Percentiles rank a stretch among this genome's conserved stretches.
These are phyloP conservation scores for Thelonectria olida DNA, from an alignment of 2,329 filamentous ascomycete species.

Conservation along the genomic window DNA sequence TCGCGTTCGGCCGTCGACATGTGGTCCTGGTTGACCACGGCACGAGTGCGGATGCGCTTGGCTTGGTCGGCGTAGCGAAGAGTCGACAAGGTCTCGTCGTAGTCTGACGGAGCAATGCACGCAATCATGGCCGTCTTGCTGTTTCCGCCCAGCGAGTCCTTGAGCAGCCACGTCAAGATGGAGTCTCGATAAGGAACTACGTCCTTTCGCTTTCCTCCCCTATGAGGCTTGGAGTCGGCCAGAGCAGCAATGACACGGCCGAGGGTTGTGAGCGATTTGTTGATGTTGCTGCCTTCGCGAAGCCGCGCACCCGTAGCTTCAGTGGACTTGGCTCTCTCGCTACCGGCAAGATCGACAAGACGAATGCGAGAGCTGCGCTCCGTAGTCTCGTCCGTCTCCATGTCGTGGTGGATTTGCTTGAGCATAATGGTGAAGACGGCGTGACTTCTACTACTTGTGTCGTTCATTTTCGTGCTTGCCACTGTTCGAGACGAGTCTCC, in stretches of 20 bases:
- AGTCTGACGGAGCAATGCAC: slow-evolving; percentile 93
- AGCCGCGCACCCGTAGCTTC: slow-evolving; percentile 92
- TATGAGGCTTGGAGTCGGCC: slow-evolving; percentile 71
- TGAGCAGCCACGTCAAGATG: slow-evolving; percentile 83
- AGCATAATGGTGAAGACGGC: slow-evolving; percentile 98
- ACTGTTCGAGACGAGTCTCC: slow-evolving; percentile 89
- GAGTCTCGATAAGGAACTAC: slow-evolving; percentile 94
- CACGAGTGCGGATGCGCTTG: slow-evolving; percentile 94
- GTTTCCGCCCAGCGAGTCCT: slow-evolving; percentile 95
- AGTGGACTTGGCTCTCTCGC: slow-evolving; percentile 92
- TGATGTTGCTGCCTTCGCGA: slow-evolving; percentile 97
- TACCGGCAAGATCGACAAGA: slow-evolving; percentile 93
- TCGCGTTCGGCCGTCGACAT: slow-evolving; percentile 93
- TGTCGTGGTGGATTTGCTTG: slow-evolving; percentile 97
- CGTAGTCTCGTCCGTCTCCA: slow-evolving; percentile 97
- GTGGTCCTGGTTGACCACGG: slow-evolving; percentile 94
- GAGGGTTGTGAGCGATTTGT: slow-evolving; percentile 96
- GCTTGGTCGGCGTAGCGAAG: slow-evolving; percentile 97
- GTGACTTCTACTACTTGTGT: slow-evolving; percentile 95
- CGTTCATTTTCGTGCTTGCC: slow-evolving; percentile 99
- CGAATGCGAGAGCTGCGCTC: slow-evolving; percentile 94
- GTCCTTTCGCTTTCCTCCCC: slow-evolving; percentile 65
- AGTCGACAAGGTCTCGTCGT: slow-evolving; percentile 96
- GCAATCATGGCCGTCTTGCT: slow-evolving; percentile 99
- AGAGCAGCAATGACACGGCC: slow-evolving; percentile 95